Evolutionary conservation across 2,329 filamentous ascomycete genomes (phyloP).

Genomic region (Coniochaeta pulveracea): DNA sequence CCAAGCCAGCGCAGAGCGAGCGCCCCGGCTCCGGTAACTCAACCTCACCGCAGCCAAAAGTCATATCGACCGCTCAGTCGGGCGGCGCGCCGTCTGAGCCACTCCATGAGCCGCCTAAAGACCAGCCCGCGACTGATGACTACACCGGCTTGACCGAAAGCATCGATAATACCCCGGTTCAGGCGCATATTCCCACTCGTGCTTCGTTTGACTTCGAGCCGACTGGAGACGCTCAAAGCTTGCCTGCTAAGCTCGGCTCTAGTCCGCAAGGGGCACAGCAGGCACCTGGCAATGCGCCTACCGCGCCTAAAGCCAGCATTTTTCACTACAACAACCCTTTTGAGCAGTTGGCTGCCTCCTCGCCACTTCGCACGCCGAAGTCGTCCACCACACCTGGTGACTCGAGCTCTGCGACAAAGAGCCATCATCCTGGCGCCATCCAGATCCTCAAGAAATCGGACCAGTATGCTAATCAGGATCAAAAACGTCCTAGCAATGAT

Average conservation of each 20-base stretch:
- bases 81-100: constrained; percentile 9
- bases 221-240: constrained; percentile 12
- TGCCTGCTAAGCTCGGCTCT: constrained; percentile 14
- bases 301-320: constrained; percentile 17
- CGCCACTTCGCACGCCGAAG: constrained; percentile 30
- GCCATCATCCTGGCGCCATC: constrained; percentile 21
- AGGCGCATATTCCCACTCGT: constrained; percentile 13
- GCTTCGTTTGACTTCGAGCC: constrained; percentile 17
- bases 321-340: constrained; percentile 26
- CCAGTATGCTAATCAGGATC: constrained; percentile 28
- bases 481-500: constrained; percentile 26
- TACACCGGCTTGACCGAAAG: constrained; percentile 1
- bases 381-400: constrained; percentile 21
- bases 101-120: neutral
- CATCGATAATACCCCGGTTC: constrained; percentile 12
- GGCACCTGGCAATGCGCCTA: constrained; percentile 15
- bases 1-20: constrained; percentile 54
- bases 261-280: constrained; percentile 15
- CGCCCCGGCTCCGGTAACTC: constrained; percentile 25
- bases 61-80: neutral
- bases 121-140: constrained; percentile 24
- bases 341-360: constrained; percentile 28
- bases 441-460: constrained; percentile 40
- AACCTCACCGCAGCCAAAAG: constrained; percentile 36
- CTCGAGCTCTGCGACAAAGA: constrained; percentile 13